Percentiles rank a stretch among this genome's conserved stretches.
These are phyloP conservation scores for Herpetospermum pedunculosum DNA, from an alignment of 306 rosid species.

Conservation along the genomic window DNA sequence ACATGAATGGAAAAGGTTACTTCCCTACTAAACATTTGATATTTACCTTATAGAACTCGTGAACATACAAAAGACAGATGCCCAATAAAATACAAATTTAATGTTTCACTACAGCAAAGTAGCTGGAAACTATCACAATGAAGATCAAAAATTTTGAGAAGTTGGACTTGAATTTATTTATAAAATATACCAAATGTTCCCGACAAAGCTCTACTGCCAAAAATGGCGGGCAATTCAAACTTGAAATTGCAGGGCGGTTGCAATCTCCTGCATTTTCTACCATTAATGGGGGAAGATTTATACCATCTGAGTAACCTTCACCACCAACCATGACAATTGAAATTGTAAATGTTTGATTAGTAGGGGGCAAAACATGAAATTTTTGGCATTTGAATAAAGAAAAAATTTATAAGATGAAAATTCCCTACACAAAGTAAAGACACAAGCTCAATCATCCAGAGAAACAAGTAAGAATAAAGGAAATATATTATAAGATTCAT, in stretches of 20 bases:
- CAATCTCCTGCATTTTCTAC: too few relatives aligned
- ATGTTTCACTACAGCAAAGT: neutral
- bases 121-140: neutral
- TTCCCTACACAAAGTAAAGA: neutral
- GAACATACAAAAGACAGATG: neutral
- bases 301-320: too few relatives aligned
- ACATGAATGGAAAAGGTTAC: neutral
- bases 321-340: slow-evolving; percentile 18
- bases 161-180: neutral
- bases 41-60: neutral
- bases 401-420: neutral
- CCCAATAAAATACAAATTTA: neutral
- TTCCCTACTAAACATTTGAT: neutral
- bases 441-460: neutral
- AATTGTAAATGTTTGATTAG: too few relatives aligned
- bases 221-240: too few relatives aligned
- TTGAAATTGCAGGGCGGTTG: too few relatives aligned
- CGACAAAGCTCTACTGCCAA: too few relatives aligned
- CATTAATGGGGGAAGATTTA: too few relatives aligned
- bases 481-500: neutral
- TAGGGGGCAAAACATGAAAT: neutral
- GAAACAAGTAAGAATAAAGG: neutral
- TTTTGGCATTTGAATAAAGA: neutral
- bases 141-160: neutral
- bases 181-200: too few relatives aligned